These are phyloP conservation scores for Theileria parva DNA, from an alignment of 169 alveolate species.

Conservation along the genomic window DNA sequence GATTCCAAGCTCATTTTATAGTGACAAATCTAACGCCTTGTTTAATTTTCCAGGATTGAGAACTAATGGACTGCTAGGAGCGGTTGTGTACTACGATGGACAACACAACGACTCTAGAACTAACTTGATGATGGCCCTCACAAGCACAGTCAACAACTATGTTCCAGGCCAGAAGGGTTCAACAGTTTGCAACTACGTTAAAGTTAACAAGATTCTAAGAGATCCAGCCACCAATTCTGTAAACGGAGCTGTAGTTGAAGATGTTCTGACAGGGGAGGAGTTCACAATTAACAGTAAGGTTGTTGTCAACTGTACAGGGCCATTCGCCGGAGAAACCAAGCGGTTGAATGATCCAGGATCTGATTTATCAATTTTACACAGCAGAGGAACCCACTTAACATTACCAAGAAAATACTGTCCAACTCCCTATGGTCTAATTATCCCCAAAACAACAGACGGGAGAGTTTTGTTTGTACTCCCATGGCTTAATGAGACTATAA, in stretches of 20 bases:
- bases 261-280: constrained; percentile 77
- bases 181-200: constrained; percentile 85
- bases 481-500: constrained; percentile 81
- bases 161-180: constrained; percentile 85
- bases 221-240: constrained; percentile 77
- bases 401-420: constrained; percentile 79
- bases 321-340: constrained; percentile 78
- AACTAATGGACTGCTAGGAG: constrained; percentile 73
- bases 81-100: constrained; percentile 88
- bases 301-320: constrained; percentile 90
- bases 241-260: constrained; percentile 81
- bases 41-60: constrained; percentile 74
- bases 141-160: constrained; percentile 84
- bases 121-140: constrained; percentile 79
- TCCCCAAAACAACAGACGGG: constrained; percentile 91
- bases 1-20: constrained; percentile 77
- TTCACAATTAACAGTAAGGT: constrained; percentile 83
- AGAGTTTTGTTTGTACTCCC: constrained; percentile 89
- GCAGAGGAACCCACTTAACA: constrained; percentile 82
- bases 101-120: constrained; percentile 90
- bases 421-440: constrained; percentile 81
- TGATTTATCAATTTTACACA: constrained; percentile 57
- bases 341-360: constrained; percentile 65
- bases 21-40: constrained; percentile 64
- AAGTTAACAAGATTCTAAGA: constrained; percentile 75